Percentiles rank a stretch among this genome's conserved stretches.
These are phyloP conservation scores for Arxiozyma bovina DNA, from an alignment of 1,139 yeast genomes.

Conservation along the genomic window DNA sequence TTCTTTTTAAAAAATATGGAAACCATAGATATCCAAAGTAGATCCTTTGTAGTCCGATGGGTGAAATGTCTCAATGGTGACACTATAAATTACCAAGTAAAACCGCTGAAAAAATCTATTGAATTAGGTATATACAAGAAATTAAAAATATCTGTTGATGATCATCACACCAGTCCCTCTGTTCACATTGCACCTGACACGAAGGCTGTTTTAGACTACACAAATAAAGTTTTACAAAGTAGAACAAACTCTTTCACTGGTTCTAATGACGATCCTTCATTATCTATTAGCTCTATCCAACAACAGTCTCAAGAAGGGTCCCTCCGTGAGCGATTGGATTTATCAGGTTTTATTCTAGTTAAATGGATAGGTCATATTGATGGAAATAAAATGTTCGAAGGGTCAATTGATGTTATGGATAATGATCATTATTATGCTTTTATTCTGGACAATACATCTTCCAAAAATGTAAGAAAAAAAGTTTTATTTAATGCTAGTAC, in stretches of 20 bases:
- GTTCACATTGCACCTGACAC: conserved; percentile 26
- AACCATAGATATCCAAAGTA: conserved; percentile 79
- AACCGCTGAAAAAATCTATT: conserved; percentile 78
- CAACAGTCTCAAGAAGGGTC: conserved; percentile 27
- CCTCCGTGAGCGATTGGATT: conserved; percentile 35
- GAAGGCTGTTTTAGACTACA: conserved; percentile 19
- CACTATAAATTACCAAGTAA: conserved; percentile 67
- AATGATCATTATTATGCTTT: conserved; percentile 64
- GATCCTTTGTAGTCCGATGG: conserved; percentile 88
- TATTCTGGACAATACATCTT: conserved; percentile 84
- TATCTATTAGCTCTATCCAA: conserved; percentile 27
- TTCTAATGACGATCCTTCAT: conserved; percentile 11
- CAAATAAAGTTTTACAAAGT: conserved; percentile 15
- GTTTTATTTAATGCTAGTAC: conserved; percentile 50
- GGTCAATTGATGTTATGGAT: conserved; percentile 46
- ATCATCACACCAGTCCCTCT: conserved; percentile 7
- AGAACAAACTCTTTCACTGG: conserved; percentile 14
- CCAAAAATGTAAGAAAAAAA: conserved; percentile 76
- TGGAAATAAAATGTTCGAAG: conserved; percentile 55
- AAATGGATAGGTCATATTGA: conserved; percentile 40
- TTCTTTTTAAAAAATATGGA: conserved; percentile 43
- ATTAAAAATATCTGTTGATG: conserved; percentile 16
- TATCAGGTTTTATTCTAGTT: conserved; percentile 35
- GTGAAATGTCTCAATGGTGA: conserved; percentile 63
- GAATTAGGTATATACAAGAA: conserved; percentile 35